Evolutionary conservation across 2,329 filamentous ascomycete genomes (phyloP), one percentile per base, ranked within the genome.

Genomic region (Colletotrichum graminicola): DNA sequence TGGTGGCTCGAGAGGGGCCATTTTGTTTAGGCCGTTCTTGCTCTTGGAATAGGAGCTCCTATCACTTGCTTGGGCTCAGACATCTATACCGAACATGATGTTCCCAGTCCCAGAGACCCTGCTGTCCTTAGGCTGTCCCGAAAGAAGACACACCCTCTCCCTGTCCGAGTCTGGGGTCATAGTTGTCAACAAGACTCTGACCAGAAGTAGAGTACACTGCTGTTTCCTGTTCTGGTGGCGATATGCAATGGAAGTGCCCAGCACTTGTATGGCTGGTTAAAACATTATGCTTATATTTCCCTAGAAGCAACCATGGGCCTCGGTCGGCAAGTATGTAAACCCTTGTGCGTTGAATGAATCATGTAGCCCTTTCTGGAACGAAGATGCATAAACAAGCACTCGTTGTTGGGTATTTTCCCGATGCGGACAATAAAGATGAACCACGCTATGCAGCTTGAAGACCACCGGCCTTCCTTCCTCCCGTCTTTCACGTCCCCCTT

Each of bases 401-500:
- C 59, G 32, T 51, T 49, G 14, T 14, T 62, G 66, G 71, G 71
- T 72, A 72, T 73, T 54, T 62, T 21, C 59, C 57, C 41, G 36
- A 71, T 66, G 52, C 23, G 8, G 57, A 34, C 47, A 67, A 60
- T 29, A 52, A 54, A 61, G 51, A 60, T 34, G 18, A 62, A 70
- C 23, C 45, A 55, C 61, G 72, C 69, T 73, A 73, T 73, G 72
- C 72, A 72, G 65, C 36, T 45, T 23, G 23, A 52, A 57, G 51
- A 62, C 51, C 45, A 63, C 59, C 49, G n/a, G 32, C 43, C 43
- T 49, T 23, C 43, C 36, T n/a, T 26, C 21, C 32, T 39, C 43
- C 34, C 7, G n/a, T 5, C 11, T 12, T 36, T 16, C 60, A 67
- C 32, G 49, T 49, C 43, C 51, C 67, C 70, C 76, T 81, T 79